These are phyloP conservation scores for Puccinia horiana DNA, from an alignment of 1,284 basidiomycete species.

Conservation along the genomic window DNA sequence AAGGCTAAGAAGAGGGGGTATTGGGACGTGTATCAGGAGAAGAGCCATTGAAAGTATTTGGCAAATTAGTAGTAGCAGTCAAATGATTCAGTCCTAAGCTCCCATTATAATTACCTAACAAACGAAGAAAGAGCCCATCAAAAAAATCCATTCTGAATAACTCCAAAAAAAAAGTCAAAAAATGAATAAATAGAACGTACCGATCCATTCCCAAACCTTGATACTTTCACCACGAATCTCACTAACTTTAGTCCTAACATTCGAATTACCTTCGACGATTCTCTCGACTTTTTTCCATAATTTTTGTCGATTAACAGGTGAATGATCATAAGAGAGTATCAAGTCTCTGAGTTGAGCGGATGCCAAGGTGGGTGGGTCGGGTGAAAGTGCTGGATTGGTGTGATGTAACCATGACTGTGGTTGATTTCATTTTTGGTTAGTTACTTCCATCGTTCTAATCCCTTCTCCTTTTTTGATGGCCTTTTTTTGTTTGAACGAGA, in stretches of 20 bases:
- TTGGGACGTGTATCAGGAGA: too few species aligned
- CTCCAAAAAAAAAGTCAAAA: conserved; percentile 85
- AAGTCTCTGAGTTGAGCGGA: conserved; percentile 88
- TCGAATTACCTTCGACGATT: conserved; percentile 89
- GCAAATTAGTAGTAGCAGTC: too few species aligned
- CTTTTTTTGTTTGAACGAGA: not conserved
- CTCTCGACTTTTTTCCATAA: conserved; percentile 85
- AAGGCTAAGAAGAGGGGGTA: too few species aligned
- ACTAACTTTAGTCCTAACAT: conserved; percentile 83
- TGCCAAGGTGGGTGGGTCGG: conserved; percentile 74
- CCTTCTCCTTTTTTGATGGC: too few species aligned
- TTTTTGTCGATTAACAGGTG: conserved; percentile 68
- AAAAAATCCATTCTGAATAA: conserved; percentile 62
- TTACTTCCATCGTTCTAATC: too few species aligned
- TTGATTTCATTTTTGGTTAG: too few species aligned
- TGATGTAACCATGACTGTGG: conserved; percentile 76
- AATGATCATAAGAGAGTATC: conserved; percentile 78
- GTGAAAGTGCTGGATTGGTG: conserved; percentile 75
- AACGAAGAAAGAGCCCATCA: conserved; percentile 66
- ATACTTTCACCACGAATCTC: conserved; percentile 75
- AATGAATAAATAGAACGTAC: conserved; percentile 64
- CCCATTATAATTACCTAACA: too few species aligned
- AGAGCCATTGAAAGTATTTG: too few species aligned
- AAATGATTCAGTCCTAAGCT: too few species aligned
- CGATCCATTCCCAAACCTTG: conserved; percentile 64